Evolutionary conservation across 257 asterid species (phyloP).

Genomic region (Paulownia fortunei): DNA sequence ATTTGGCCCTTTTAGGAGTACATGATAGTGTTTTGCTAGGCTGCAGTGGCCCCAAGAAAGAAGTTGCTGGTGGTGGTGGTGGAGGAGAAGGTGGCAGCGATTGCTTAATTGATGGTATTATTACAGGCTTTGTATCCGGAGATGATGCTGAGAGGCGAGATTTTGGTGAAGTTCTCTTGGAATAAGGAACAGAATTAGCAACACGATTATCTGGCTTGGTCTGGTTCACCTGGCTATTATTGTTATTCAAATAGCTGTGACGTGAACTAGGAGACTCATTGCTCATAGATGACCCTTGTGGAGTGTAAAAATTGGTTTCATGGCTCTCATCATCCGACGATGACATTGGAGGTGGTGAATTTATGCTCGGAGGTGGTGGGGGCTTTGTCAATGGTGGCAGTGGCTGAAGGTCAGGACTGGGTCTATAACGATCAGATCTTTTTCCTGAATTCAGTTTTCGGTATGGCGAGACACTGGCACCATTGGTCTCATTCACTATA

Average conservation of each 20-base stretch:
- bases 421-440: slow-evolving; percentile 80
- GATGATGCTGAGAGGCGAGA: slow-evolving; percentile 71
- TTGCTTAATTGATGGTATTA: slow-evolving; percentile 77
- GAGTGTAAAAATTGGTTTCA: slow-evolving; percentile 80
- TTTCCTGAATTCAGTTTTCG: slow-evolving; percentile 66
- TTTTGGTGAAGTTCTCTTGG: slow-evolving; percentile 87
- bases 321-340: slow-evolving; percentile 91
- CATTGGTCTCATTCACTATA: slow-evolving; percentile 44
- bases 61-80: slow-evolving; percentile 39
- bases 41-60: slow-evolving; percentile 37
- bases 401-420: slow-evolving; percentile 98
- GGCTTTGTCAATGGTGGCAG: slow-evolving; percentile 89
- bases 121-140: slow-evolving; percentile 59
- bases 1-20: slow-evolving; percentile 66
- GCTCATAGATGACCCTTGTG: slow-evolving; percentile 86
- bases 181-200: slow-evolving; percentile 50
- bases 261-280: slow-evolving; percentile 66
- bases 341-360: slow-evolving; percentile 90
- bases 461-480: slow-evolving; percentile 66
- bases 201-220: slow-evolving; percentile 36
- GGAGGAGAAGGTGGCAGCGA: slow-evolving; percentile 52
- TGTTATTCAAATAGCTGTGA: slow-evolving; percentile 40
- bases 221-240: slow-evolving; percentile 33
- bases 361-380: slow-evolving; percentile 64
- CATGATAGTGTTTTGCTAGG: slow-evolving; percentile 49